Conservation (phyloP, 352 stramenopile genomes). For the Thraustochytrium sp. region DNA sequence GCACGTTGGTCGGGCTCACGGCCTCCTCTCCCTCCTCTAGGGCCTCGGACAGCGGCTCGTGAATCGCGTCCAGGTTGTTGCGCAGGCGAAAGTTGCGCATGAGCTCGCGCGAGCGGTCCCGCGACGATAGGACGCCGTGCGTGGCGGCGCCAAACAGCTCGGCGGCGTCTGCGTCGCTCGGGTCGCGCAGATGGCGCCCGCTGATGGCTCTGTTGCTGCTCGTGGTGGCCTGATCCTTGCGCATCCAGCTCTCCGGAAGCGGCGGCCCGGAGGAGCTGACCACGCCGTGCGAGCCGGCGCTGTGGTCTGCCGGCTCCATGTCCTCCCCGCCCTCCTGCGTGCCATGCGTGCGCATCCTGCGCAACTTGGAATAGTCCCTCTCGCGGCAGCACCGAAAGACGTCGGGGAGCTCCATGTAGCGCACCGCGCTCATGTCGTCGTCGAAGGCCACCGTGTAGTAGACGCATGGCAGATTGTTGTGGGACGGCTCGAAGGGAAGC, state of each 20-base stretch:
- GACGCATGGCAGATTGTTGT: conserved; percentile 29
- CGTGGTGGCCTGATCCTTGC: too few relatives aligned
- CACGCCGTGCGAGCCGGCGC: too few relatives aligned
- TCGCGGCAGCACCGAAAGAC: neutral
- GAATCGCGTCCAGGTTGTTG: neutral
- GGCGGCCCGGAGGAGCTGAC: too few relatives aligned
- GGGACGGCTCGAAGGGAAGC: conserved; percentile 20
- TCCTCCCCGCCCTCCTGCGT: neutral
- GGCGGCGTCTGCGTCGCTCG: too few relatives aligned
- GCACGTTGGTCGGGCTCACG: too few relatives aligned
- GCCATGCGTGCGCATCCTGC: neutral
- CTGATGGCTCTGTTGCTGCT: too few relatives aligned
- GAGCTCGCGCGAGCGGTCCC: neutral
- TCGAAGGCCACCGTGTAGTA: conserved; percentile 40
- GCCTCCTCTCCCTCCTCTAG: too few relatives aligned
- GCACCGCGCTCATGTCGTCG: conserved; percentile 29
- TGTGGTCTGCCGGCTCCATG: neutral
- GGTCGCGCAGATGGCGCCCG: too few relatives aligned
- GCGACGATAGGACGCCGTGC: too few relatives aligned
- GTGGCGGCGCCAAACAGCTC: too few relatives aligned
- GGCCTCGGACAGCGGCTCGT: too few relatives aligned
- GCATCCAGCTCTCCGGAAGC: too few relatives aligned
- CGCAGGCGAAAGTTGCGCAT: neutral
- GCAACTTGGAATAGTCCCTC: neutral
- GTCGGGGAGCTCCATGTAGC: conserved; percentile 6